These are phyloP conservation scores for Fusarium sp. DNA, from an alignment of 2,329 filamentous ascomycete genomes.

Conservation along the genomic window DNA sequence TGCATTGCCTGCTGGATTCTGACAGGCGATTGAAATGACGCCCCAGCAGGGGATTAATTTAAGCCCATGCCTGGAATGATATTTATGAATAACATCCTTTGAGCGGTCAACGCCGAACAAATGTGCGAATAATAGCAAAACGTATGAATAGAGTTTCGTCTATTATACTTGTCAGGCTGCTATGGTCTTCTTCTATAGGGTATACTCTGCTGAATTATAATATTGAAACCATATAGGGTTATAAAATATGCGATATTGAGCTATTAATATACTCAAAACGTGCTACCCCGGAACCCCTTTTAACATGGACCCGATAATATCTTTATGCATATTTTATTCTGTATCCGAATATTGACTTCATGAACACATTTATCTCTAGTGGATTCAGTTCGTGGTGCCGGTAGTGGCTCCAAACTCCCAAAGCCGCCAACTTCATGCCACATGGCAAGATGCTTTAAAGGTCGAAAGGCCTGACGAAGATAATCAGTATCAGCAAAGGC, in stretches of 20 bases:
- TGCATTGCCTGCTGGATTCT: too few relatives aligned
- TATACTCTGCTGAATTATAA: not conserved
- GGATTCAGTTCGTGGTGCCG: fast-evolving
- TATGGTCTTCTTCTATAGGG: not conserved
- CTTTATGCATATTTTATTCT: not conserved
- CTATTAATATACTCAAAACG: not conserved
- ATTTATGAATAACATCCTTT: fast-evolving
- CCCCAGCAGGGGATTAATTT: fast-evolving
- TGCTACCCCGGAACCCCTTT: not conserved
- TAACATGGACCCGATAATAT: not conserved
- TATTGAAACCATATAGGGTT: fast-evolving
- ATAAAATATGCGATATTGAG: not conserved
- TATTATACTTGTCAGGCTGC: fast-evolving
- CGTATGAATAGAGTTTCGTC: not conserved
- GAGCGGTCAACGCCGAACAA: fast-evolving
- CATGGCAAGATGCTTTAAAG: fast-evolving
- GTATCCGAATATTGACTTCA: not conserved
- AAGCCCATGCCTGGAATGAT: fast-evolving
- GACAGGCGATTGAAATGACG: not conserved
- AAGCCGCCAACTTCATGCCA: fast-evolving
- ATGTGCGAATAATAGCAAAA: not conserved
- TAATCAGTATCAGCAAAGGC: fast-evolving
- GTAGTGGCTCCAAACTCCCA: not conserved
- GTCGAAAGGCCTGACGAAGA: not conserved
- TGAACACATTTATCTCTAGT: fast-evolving